Conservation (phyloP, 2,329 filamentous ascomycete species). For the Xylariaceae sp. region DNA sequence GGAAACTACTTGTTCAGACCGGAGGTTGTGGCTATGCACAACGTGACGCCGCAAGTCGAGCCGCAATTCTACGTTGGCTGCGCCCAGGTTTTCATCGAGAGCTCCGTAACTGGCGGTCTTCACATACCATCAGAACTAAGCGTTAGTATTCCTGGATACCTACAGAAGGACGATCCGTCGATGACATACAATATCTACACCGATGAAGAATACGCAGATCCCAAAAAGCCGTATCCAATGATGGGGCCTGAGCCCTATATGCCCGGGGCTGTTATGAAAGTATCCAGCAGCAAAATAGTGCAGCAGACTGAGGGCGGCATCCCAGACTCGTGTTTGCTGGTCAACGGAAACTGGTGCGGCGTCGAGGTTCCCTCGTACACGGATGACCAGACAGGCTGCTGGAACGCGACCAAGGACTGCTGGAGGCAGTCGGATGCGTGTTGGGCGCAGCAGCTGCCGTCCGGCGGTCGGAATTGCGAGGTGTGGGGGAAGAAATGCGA, state of each 20-base stretch:
- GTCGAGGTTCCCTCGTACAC: slow-evolving; percentile 54
- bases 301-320: slow-evolving; percentile 43
- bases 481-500: slow-evolving; percentile 47
- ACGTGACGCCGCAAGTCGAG: slow-evolving; percentile 47
- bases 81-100: slow-evolving; percentile 60
- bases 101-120: slow-evolving; percentile 37
- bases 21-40: slow-evolving; percentile 65
- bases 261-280: slow-evolving; percentile 7
- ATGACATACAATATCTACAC: slow-evolving; percentile 62
- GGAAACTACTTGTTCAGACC: slow-evolving; percentile 67
- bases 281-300: slow-evolving; percentile 10
- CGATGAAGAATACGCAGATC: slow-evolving; percentile 20
- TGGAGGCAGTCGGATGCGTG: slow-evolving; percentile 56
- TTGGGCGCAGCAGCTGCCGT: slow-evolving; percentile 53
- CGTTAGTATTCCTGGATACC: slow-evolving; percentile 63
- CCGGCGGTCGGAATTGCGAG: slow-evolving; percentile 53
- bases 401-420: slow-evolving; percentile 50
- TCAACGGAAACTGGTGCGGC: slow-evolving; percentile 69
- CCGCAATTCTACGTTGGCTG: slow-evolving; percentile 70
- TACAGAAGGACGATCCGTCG: slow-evolving; percentile 48
- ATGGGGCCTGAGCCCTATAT: slow-evolving; percentile 49
- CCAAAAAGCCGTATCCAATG: slow-evolving; percentile 50
- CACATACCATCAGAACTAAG: slow-evolving; percentile 45
- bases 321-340: slow-evolving; percentile 52
- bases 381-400: slow-evolving; percentile 51